Evolutionary conservation across 345 rosid species (phyloP), one percentile per base, ranked within the genome.

Genomic region (Jatropha curcas): DNA sequence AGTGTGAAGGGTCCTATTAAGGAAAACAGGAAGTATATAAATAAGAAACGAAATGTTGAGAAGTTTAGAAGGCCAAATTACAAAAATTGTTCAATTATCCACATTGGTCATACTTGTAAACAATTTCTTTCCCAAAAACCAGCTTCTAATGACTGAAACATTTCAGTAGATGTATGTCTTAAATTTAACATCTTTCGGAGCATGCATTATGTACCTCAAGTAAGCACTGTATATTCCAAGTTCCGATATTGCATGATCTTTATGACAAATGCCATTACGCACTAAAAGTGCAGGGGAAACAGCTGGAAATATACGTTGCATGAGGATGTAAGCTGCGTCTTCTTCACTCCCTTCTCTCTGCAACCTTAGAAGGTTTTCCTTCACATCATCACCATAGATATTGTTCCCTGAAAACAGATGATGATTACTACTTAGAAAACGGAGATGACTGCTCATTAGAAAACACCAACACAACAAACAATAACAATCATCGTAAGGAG

Each of bases 221-320:
- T 96, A 96, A 79, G 93, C 88, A 46, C 97, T 73, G 58, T 87
- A 96, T 25, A 93, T 60, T 39, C 98, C 99, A n/a, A 96, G 97
- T 77, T 96, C 99, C 30, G 97, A 96, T 77, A 93, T 69, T 39
- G 97, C 88, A 34, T 81, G 81, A 60, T 93, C 91, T 75, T 82
- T 91, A 71, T 80, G 90, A 77, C 82, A 86, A 82, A 84, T 77
- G 56, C 97, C 97, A 50, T 90, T 90, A 20, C 94, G 93, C 76
- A 96, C 75, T 84, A 93, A 83, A 83, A 80, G 74, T 60, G 91
- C 81, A 7, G 77, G 87, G 41, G 87, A 89, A 57, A 74, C 85
- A 10, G 83, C 63, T 2, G 99, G 99, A 81, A 96, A 93, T 71
- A 93, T 96, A 76, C 97, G 89, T 80, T 96, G 98, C 99, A 93